phyloP scores from a whole-genome alignment of 441 rosid species.

The Populus hybrid region DNA sequence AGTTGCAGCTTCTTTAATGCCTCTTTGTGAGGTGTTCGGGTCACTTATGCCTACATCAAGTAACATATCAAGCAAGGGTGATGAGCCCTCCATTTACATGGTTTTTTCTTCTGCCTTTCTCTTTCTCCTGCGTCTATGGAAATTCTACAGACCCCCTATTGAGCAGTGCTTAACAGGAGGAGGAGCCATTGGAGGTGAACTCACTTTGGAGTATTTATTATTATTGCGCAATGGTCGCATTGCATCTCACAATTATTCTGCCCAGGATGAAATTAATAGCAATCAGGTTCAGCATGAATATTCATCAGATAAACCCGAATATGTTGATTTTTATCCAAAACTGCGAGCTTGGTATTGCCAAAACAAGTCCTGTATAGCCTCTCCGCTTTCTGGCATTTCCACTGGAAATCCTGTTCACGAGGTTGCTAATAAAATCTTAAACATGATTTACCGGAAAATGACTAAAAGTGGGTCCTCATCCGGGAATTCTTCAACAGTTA shows the following conservation, averaged over 20 bases:
- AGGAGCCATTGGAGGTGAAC: slow-evolving; percentile 43
- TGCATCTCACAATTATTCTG: slow-evolving; percentile 23
- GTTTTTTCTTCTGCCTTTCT: slow-evolving; percentile 65
- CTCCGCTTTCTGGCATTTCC: slow-evolving; percentile 45
- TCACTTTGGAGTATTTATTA: slow-evolving; percentile 57
- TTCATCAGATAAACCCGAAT: slow-evolving; percentile 35
- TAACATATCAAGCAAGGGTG: slow-evolving; percentile 24
- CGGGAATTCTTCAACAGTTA: slow-evolving; percentile 37
- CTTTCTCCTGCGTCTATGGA: slow-evolving; percentile 74
- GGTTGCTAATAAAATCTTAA: slow-evolving; percentile 51
- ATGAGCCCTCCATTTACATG: slow-evolving; percentile 51
- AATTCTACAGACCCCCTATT: slow-evolving; percentile 59
- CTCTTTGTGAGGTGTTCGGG: slow-evolving; percentile 68
- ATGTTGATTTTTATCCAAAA: slow-evolving; percentile 51
- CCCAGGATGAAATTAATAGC: slow-evolving; percentile 23
- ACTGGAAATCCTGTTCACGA: slow-evolving; percentile 57
- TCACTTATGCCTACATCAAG: slow-evolving; percentile 46
- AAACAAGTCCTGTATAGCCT: slow-evolving; percentile 53
- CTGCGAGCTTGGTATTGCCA: slow-evolving; percentile 67
- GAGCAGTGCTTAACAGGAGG: slow-evolving; percentile 38
- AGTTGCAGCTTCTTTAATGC: slow-evolving; percentile 66
- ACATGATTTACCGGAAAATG: slow-evolving; percentile 58
- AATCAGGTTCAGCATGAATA: slow-evolving; percentile 20
- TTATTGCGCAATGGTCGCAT: slow-evolving; percentile 41
- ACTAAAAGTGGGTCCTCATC: slow-evolving; percentile 31